Percentiles rank a stretch among this genome's conserved stretches.
Conservation (phyloP, 345 rosid species). For the Turritis glabra region DNA sequence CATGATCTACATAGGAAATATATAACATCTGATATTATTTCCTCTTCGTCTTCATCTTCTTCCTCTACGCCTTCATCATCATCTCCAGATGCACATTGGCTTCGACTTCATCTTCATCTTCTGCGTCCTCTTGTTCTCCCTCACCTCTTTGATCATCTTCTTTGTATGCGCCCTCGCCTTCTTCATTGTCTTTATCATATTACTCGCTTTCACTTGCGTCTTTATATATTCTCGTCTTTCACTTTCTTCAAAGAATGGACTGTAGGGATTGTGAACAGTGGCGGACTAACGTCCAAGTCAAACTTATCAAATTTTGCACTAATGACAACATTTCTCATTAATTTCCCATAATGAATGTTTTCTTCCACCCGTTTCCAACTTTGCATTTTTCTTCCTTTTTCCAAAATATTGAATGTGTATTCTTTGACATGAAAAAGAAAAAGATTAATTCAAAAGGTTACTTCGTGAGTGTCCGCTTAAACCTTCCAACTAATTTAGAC, state of each 20-base stretch:
- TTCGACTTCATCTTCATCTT: conserved; percentile 1
- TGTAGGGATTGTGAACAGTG: background rate
- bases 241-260: background rate
- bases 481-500: too few species aligned
- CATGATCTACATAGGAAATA: background rate
- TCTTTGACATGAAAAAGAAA: background rate
- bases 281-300: background rate
- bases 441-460: too few species aligned
- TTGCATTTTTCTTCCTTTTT: too few species aligned
- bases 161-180: background rate
- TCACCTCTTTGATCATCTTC: background rate
- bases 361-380: background rate
- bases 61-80: background rate
- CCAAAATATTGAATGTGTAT: background rate
- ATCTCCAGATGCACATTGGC: background rate
- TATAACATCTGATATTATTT: background rate
- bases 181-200: background rate
- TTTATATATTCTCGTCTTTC: background rate
- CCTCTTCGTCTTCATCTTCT: background rate
- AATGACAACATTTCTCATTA: background rate
- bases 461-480: too few species aligned
- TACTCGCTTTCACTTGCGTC: background rate
- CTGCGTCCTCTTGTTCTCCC: background rate
- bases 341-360: too few species aligned
- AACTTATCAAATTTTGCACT: background rate